A percentile compares a stretch with the other conserved stretches of the same genome.
Evolutionary conservation across 441 rosid genomes (phyloP).

Genomic region (Syzygium syzygioides): DNA sequence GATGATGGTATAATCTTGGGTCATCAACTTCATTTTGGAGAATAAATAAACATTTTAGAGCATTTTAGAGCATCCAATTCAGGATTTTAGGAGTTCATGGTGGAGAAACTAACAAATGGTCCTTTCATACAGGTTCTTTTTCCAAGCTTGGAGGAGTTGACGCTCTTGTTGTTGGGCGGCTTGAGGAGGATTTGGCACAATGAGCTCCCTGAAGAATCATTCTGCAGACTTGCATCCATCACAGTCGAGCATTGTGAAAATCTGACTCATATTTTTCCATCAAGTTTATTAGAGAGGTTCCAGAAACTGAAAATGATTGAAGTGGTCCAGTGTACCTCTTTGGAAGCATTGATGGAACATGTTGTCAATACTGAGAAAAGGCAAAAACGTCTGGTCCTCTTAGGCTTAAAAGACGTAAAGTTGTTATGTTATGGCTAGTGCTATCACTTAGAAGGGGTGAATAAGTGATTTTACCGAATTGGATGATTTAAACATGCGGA

Average conservation of each 20-base stretch:
- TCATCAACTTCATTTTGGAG: not conserved
- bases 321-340: not conserved
- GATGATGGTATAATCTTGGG: not conserved
- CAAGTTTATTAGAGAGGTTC: not conserved
- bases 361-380: not conserved
- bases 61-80: no score
- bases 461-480: no score
- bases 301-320: not conserved
- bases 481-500: no score
- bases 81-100: not conserved
- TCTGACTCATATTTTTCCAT: not conserved
- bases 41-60: no score
- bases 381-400: rapidly evolving
- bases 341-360: not conserved
- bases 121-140: not conserved
- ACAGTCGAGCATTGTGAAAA: not conserved
- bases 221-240: not conserved
- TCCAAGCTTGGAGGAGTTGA: not conserved
- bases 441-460: no score
- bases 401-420: rapidly evolving
- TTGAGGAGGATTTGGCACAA: not conserved
- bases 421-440: not conserved
- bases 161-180: rapidly evolving
- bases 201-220: not conserved
- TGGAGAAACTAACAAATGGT: not conserved